Percentiles rank a stretch among this genome's conserved stretches.
Conservation (phyloP, 768 basidiomycete species). For the Pleurotus tuoliensis region DNA sequence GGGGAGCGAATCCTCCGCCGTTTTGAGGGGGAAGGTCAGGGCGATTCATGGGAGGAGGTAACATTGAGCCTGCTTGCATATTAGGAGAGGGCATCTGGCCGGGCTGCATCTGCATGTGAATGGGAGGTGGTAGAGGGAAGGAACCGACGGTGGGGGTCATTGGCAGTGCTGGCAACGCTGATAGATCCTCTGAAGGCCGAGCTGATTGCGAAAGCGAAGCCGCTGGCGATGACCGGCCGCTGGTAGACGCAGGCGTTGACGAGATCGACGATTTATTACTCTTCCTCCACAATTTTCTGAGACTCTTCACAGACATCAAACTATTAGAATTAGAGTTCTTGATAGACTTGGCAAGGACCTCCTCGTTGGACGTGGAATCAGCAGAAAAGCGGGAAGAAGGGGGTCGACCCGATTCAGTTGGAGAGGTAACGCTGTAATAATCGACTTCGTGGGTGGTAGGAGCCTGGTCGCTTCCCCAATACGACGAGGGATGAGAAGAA, state of each 20-base stretch:
- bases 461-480: constrained; percentile 37
- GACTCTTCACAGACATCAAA: constrained; percentile 68
- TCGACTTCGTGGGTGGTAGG: neutral
- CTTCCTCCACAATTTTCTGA: constrained; percentile 78
- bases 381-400: constrained; percentile 71
- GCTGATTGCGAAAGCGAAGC: neutral
- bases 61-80: neutral
- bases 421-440: neutral
- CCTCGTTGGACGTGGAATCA: constrained; percentile 55
- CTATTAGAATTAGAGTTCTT: constrained; percentile 45
- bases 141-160: constrained; percentile 22
- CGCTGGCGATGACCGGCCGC: constrained; percentile 25
- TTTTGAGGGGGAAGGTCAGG: constrained; percentile 17
- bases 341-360: constrained; percentile 21
- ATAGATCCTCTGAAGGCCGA: constrained; percentile 4
- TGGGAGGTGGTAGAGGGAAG: constrained; percentile 31
- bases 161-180: constrained; percentile 1
- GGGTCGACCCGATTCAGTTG: neutral
- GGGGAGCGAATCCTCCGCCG: constrained; percentile 20
- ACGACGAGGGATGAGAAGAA: constrained; percentile 25
- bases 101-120: constrained; percentile 22
- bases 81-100: too few species aligned
- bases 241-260: constrained; percentile 46
- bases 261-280: constrained; percentile 51
- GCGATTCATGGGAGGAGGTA: constrained; percentile 29